These are phyloP conservation scores for Warburgia ugandensis DNA, from an alignment of 164 flowering plant genomes.

Conservation along the genomic window DNA sequence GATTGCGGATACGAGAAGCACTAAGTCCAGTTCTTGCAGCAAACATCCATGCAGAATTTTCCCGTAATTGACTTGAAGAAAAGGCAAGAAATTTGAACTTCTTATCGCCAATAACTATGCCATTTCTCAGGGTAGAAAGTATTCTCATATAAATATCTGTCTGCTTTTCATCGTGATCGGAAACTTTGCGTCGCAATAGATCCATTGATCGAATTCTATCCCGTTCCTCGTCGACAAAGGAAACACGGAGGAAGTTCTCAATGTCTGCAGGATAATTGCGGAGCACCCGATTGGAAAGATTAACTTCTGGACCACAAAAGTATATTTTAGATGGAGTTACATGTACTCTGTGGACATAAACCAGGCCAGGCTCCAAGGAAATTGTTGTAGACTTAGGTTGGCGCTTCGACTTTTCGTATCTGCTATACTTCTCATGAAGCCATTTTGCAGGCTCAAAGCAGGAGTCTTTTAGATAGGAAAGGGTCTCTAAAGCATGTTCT, in stretches of 20 bases:
- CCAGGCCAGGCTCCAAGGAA: constrained; percentile 58
- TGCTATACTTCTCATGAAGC: constrained; percentile 47
- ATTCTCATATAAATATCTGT: constrained; percentile 58
- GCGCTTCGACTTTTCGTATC: constrained; percentile 13
- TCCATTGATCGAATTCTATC: constrained; percentile 52
- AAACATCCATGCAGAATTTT: constrained; percentile 91
- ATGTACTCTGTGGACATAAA: constrained; percentile 63
- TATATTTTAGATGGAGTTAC: constrained; percentile 73
- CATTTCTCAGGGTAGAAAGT: constrained; percentile 41
- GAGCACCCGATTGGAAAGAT: constrained; percentile 68
- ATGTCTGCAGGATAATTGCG: constrained; percentile 38
- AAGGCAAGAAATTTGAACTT: constrained; percentile 90
- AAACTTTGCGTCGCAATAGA: constrained; percentile 34
- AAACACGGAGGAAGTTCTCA: constrained; percentile 71
- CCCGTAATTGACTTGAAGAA: constrained; percentile 80
- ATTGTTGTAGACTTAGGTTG: constrained; percentile 29
- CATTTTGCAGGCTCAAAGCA: constrained; percentile 81
- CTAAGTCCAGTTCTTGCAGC: constrained; percentile 45
- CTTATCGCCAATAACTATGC: constrained; percentile 70
- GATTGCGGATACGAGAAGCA: constrained; percentile 53
- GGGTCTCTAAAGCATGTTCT: constrained; percentile 60
- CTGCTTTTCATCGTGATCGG: constrained; percentile 14
- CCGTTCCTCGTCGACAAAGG: constrained; percentile 77
- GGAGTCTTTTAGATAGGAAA: constrained; percentile 52
- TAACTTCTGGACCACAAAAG: constrained; percentile 75